These are phyloP conservation scores for Coniochaeta sp. DNA, from an alignment of 2,329 filamentous ascomycete genomes.

Conservation along the genomic window DNA sequence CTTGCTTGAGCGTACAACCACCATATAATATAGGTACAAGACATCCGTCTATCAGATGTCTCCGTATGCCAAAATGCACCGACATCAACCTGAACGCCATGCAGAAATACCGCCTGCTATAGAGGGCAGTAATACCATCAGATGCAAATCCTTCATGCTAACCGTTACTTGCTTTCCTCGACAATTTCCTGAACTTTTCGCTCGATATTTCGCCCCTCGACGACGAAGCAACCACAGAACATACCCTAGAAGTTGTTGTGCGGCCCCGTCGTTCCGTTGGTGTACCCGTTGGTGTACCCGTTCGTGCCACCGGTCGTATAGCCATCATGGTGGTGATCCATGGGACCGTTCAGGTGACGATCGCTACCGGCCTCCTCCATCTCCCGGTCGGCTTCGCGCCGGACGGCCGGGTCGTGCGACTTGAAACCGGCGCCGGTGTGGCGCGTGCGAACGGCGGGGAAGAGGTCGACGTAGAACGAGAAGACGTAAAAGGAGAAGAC, in stretches of 20 bases:
- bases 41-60: neutral
- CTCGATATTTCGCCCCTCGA: neutral
- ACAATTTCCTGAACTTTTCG: neutral
- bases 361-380: constrained; percentile 5
- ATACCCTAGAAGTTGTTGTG: neutral
- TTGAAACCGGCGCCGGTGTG: constrained; percentile 5
- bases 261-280: neutral
- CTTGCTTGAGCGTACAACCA: neutral
- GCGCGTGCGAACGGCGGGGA: constrained; percentile 62
- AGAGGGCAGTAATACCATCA: neutral
- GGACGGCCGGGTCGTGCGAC: constrained; percentile 4
- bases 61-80: neutral
- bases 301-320: neutral
- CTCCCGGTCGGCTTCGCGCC: constrained; percentile 1
- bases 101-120: neutral
- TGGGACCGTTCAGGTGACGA: neutral
- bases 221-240: neutral
- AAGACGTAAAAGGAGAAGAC: constrained; percentile 84
- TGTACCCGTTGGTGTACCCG: neutral
- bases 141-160: neutral
- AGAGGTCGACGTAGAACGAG: constrained; percentile 80
- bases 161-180: neutral
- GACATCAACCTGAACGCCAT: neutral
- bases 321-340: neutral
- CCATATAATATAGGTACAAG: neutral